A percentile compares a stretch with the other conserved stretches of the same genome.
phyloP scores from a whole-genome alignment of 2,329 filamentous ascomycete genomes.

The Trichoderma lentiforme region DNA sequence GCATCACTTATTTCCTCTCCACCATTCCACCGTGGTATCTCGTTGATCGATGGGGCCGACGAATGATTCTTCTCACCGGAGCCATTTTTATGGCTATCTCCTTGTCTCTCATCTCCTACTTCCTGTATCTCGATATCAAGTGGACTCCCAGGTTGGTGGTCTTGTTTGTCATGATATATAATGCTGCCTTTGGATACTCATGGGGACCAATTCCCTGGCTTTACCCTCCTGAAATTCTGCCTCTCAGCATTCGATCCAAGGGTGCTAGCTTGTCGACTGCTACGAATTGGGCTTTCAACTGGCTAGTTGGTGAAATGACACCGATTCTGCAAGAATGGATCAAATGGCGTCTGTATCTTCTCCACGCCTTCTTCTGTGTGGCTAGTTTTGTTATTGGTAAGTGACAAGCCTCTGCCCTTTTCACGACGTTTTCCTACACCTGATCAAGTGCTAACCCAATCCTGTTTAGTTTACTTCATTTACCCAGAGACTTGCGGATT shows the following conservation, averaged over 20 bases:
- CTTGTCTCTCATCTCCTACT: constrained; percentile 88
- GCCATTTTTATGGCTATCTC: constrained; percentile 87
- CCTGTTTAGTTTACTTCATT: constrained; percentile 78
- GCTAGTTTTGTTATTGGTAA: constrained; percentile 93
- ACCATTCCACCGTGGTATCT: constrained; percentile 97
- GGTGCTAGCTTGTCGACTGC: constrained; percentile 94
- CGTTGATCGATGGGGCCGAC: constrained; percentile 86
- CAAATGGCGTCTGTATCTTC: constrained; percentile 86
- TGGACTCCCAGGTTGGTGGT: constrained; percentile 83
- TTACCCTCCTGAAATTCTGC: constrained; percentile 97
- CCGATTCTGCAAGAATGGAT: constrained; percentile 90
- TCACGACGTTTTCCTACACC: background rate
- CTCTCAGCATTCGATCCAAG: constrained; percentile 93
- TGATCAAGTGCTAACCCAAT: background rate
- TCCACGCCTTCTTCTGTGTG: constrained; percentile 96
- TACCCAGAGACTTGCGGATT: constrained; percentile 97
- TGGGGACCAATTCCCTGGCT: constrained; percentile 99
- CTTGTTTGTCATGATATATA: constrained; percentile 96
- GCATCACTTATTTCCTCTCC: constrained; percentile 80
- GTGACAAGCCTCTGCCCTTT: constrained; percentile 35
- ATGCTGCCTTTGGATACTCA: constrained; percentile 88
- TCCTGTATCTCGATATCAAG: constrained; percentile 80
- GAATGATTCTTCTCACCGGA: constrained; percentile 84
- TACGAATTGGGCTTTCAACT: constrained; percentile 98
- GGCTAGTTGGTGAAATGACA: constrained; percentile 92